A percentile compares a stretch with the other conserved stretches of the same genome.
These are phyloP conservation scores for Daedalea quercina DNA, from an alignment of 768 basidiomycete genomes.

Conservation along the genomic window DNA sequence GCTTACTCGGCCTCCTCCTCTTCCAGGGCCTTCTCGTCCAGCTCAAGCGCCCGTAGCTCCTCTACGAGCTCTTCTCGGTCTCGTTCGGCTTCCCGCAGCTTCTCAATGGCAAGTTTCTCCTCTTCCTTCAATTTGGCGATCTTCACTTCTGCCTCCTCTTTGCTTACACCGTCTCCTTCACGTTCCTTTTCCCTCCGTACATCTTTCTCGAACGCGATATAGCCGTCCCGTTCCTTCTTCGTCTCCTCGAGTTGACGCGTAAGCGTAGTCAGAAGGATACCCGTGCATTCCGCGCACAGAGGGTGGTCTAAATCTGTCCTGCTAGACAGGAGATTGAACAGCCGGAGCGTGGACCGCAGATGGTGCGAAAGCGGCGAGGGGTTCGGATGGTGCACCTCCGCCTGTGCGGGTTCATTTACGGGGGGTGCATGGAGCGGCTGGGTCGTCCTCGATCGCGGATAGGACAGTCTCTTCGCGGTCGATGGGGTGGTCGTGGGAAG, in stretches of 20 bases:
- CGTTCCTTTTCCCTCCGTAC: constrained; percentile 76
- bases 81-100: constrained; percentile 67
- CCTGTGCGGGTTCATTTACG: constrained; percentile 25
- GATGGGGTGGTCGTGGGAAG: constrained; percentile 34
- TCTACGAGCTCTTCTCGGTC: constrained; percentile 72
- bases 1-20: constrained; percentile 80
- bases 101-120: constrained; percentile 61
- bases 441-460: constrained; percentile 29
- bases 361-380: constrained; percentile 76
- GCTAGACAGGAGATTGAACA: constrained; percentile 73
- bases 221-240: constrained; percentile 87
- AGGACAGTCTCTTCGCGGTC: constrained; percentile 35
- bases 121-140: constrained; percentile 68
- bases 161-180: constrained; percentile 51
- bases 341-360: constrained; percentile 63
- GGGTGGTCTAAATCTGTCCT: constrained; percentile 86
- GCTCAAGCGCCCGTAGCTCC: constrained; percentile 63
- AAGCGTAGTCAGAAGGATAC: constrained; percentile 67
- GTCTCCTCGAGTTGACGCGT: constrained; percentile 83
- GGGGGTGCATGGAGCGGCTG: constrained; percentile 19
- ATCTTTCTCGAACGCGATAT: constrained; percentile 89
- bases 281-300: constrained; percentile 91
- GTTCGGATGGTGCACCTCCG: constrained; percentile 48
- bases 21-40: constrained; percentile 73
- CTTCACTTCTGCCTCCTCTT: constrained; percentile 63